Evolutionary conservation across 2,329 filamentous ascomycete species (phyloP), one percentile per base, ranked within the genome.

Genomic region (Akanthomyces lecanii): DNA sequence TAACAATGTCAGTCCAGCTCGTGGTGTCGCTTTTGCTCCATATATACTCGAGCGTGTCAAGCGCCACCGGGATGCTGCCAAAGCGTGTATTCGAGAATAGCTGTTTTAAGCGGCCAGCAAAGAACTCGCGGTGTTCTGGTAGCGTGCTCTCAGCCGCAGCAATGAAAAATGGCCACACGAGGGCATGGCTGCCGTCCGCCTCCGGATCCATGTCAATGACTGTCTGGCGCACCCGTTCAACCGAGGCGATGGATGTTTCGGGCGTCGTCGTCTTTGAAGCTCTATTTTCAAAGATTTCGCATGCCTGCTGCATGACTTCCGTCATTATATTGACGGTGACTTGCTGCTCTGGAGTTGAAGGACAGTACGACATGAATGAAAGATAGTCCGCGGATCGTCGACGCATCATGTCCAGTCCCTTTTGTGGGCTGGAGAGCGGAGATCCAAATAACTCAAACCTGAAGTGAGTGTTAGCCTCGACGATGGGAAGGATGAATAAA

Each of bases 161-260:
- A 1, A 78, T 70, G 36, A 78, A 78, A 58, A 72, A 78, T 0
- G 73, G 68, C 77, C 77, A 79, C 0, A 78, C 75, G 0, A 79
- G 71, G 1, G 75, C 72, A 47, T 78, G 76, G 0, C 71, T 69
- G 2, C 76, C 75, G 4, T 71, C 70, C 0, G 68, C 71, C 1
- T 69, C 61, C 0, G 69, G 65, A 5, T 70, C 67, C 5, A 78
- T 61, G 6, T 65, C 65, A 1, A 65, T 38, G 0, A 77, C 70
- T 3, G 73, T 70, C 14, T 68, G 63, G 1, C 71, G 72, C 0
- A 78, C 64, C 23, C 69, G 66, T 23, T 76, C 74, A 0, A 78
- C 65, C 2, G 71, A 45, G 7, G 71, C 67, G 1, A 69, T 67
- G 0, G 71, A 73, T 3, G 70, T 67, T 1, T 69, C 64, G 3